Base-by-base conservation (phyloP, 352 stramenopile species). In the Plasmopara halstedii region DNA sequence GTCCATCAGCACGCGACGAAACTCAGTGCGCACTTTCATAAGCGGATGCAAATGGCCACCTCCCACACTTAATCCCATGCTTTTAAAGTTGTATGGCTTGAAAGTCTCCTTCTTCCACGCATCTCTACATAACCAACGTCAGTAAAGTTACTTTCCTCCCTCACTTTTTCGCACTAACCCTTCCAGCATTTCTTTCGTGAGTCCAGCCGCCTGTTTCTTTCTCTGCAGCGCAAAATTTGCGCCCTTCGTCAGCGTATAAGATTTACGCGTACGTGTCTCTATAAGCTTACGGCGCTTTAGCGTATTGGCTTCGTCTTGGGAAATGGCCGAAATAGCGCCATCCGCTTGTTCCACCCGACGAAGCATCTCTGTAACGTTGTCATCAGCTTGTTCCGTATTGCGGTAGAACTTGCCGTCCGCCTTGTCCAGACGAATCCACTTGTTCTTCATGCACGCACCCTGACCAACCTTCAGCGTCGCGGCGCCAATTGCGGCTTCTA, bases 1-100 rank as follows among this genome's bases (percentile, higher is more conserved):
- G 65, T 98, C 85, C 90, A 99, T 98, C 8, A 99, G 73, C 60
- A 99, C 97, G 46, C 97, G 97, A 65, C 96, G 86, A 66, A 99
- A 99, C 74, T 99, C 96, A 6, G 95, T 92, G 55, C 79, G 82
- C 37, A 97, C 89, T 72, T 99, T 99, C 64, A 99, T 88, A 19
- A 99, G 76, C 32, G 95, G 95, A 67, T 99, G 97, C 37, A 99
- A 64, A 62, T 98, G 97, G 46, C 97, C 97, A n/a, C 95, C 95
- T 18, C 82, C 89, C 14, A 97, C 84, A 19, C 73, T 78, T 50
- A 97, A 74, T 27, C 96, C 96, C 43, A 99, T 73, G 11, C 95
- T 97, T 58, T 97, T 92, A 65, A 99, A 99, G 81, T 99, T 99
- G 79, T 99, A 99, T 19, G 89, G 79, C 81, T 99, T 99, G 82